Percentiles rank a stretch among this genome's conserved stretches.
Evolutionary conservation across 2,329 filamentous ascomycete species (phyloP).

Genomic region (Colletotrichum endophyticum): DNA sequence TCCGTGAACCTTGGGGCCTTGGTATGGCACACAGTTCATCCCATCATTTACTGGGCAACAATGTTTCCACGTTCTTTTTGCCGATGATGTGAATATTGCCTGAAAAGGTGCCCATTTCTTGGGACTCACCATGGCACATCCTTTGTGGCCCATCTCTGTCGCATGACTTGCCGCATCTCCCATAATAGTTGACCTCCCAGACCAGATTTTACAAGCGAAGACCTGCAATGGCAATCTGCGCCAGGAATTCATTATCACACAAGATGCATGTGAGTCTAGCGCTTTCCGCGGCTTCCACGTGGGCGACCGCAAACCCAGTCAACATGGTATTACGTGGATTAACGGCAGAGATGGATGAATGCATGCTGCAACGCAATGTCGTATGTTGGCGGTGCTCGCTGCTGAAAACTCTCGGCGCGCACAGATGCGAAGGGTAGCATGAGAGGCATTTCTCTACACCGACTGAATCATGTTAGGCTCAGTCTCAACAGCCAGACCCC

Average conservation of each 20-base stretch:
- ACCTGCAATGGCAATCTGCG: neutral
- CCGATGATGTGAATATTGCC: neutral
- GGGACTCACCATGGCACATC: neutral
- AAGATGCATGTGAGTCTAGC: neutral
- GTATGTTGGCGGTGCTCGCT: neutral
- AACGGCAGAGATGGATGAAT: neutral
- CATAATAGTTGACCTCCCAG: neutral
- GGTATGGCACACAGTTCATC: neutral
- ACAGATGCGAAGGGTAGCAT: neutral
- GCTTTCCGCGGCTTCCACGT: neutral
- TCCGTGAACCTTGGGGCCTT: neutral
- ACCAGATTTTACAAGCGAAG: neutral
- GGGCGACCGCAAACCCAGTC: neutral
- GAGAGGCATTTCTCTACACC: neutral
- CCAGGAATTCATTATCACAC: neutral
- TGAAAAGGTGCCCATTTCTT: accelerated
- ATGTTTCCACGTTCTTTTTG: neutral
- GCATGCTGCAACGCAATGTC: neutral
- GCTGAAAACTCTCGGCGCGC: neutral
- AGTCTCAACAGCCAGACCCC: neutral
- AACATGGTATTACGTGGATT: neutral
- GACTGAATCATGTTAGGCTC: neutral
- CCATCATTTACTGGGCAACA: neutral
- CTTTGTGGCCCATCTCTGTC: neutral
- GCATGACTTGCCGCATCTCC: neutral